These are phyloP conservation scores for Protomyces lactucae-debilis DNA, from an alignment of 1,139 yeast genomes.

Conservation along the genomic window DNA sequence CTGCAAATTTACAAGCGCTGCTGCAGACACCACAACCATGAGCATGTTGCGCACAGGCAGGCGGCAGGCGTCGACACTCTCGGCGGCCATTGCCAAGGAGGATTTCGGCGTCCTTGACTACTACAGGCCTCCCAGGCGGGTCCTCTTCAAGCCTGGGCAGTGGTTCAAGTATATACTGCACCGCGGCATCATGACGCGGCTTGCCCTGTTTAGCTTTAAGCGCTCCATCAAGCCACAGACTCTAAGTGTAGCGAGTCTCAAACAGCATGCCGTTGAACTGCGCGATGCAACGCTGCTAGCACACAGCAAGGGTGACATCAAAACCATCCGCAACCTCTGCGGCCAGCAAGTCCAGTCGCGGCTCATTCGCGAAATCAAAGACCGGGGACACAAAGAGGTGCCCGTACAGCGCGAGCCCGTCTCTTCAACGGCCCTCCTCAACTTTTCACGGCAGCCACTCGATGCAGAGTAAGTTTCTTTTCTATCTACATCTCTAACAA, in stretches of 20 bases:
- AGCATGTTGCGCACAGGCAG: background rate
- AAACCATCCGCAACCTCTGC: slow-evolving; percentile 6
- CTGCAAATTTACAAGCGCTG: background rate
- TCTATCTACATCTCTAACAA: background rate
- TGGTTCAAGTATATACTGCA: background rate
- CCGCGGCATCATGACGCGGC: background rate
- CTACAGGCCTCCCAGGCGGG: background rate
- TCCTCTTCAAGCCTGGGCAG: background rate
- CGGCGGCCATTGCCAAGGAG: background rate
- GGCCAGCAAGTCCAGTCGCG: slow-evolving; percentile 9
- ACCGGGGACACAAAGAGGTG: background rate
- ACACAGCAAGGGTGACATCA: background rate
- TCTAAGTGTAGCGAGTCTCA: background rate
- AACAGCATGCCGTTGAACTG: background rate
- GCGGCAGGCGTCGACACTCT: background rate
- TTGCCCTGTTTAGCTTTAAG: background rate
- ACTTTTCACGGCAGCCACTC: slow-evolving; percentile 5
- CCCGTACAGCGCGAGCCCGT: background rate
- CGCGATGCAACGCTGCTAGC: background rate
- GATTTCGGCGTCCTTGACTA: background rate
- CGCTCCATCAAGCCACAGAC: background rate
- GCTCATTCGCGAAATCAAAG: slow-evolving; percentile 12
- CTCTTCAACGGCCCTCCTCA: background rate
- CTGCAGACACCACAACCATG: background rate
- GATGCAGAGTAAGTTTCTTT: background rate